Conservation (phyloP, 331 rosid species). For the Phaseolus coccineus region DNA sequence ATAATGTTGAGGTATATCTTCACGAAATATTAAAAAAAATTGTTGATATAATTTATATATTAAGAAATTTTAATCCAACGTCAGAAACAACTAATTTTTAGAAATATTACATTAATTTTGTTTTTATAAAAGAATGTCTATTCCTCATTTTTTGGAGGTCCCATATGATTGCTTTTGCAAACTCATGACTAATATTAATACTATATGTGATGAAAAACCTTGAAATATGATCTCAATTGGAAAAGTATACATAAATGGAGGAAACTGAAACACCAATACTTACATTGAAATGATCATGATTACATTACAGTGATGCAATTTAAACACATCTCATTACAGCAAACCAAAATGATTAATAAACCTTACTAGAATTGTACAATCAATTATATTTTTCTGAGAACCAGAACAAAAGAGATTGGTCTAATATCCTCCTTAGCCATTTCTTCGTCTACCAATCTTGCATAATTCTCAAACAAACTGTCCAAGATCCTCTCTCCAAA, state of each 20-base stretch:
- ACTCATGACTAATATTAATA: neutral
- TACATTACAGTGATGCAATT: constrained; percentile 14
- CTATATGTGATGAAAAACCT: neutral
- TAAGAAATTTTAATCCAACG: neutral
- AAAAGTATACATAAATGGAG: neutral
- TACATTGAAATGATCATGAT: constrained; percentile 13
- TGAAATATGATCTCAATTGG: neutral
- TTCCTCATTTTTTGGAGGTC: constrained; percentile 7
- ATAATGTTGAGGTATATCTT: no score
- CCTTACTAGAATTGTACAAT: constrained; percentile 11
- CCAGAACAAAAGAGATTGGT: constrained; percentile 65
- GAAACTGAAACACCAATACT: neutral
- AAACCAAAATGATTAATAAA: constrained; percentile 26
- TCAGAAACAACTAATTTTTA: neutral
- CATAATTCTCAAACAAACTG: constrained; percentile 65
- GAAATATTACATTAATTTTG: no score
- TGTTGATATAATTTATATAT: neutral
- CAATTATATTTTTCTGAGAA: constrained; percentile 59
- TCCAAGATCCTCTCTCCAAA: constrained; percentile 81
- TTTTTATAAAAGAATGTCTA: neutral
- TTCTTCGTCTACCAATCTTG: constrained; percentile 67
- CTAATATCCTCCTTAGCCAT: constrained; percentile 60
- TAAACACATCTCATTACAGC: constrained; percentile 15
- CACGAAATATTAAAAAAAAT: no score
- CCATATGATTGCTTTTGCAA: neutral